A percentile compares a stretch with the other conserved stretches of the same genome.
Conservation (phyloP, 2,329 filamentous ascomycete species). For the Catunica adiposa region DNA sequence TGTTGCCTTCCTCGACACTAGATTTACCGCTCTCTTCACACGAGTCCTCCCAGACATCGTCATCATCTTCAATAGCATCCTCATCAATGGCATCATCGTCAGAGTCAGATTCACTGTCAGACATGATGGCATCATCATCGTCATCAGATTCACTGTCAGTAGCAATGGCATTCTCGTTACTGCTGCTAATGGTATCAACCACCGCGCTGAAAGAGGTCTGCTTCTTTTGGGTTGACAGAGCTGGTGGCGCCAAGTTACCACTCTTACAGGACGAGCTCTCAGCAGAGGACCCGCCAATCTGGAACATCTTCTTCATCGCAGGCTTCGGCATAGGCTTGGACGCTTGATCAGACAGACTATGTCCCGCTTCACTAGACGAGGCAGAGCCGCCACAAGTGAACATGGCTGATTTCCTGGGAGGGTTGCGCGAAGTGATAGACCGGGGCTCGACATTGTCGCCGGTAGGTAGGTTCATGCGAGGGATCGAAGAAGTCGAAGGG, state of each 20-base stretch:
- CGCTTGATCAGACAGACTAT: slow-evolving; percentile 26
- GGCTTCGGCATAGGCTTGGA: slow-evolving; percentile 20
- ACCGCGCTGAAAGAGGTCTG: slow-evolving; percentile 68
- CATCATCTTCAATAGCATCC: slow-evolving; percentile 38
- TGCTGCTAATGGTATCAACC: slow-evolving; percentile 50
- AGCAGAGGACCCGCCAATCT: slow-evolving; percentile 46
- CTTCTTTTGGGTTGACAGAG: slow-evolving; percentile 44
- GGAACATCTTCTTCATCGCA: slow-evolving; percentile 28
- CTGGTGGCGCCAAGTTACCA: slow-evolving; percentile 19
- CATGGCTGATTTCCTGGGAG: slow-evolving; percentile 44
- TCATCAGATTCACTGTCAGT: slow-evolving; percentile 38
- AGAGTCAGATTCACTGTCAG: slow-evolving; percentile 31
- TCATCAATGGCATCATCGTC: slow-evolving; percentile 48
- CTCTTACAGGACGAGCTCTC: slow-evolving; percentile 54
- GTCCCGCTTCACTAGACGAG: slow-evolving; percentile 46
- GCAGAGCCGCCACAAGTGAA: slow-evolving; percentile 68
- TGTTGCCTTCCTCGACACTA: slow-evolving; percentile 60
- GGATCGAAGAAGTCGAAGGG: slow-evolving; percentile 31
- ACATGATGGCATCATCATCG: slow-evolving; percentile 29
- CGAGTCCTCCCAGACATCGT: slow-evolving; percentile 47
- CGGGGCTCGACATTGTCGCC: slow-evolving; percentile 22
- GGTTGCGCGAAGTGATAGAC: slow-evolving; percentile 42
- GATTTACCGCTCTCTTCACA: slow-evolving; percentile 69
- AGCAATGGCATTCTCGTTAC: slow-evolving; percentile 31
- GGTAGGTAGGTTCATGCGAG: slow-evolving; percentile 5